Evolutionary conservation across 352 stramenopile species (phyloP).

Genomic region (Discostella stelligera): DNA sequence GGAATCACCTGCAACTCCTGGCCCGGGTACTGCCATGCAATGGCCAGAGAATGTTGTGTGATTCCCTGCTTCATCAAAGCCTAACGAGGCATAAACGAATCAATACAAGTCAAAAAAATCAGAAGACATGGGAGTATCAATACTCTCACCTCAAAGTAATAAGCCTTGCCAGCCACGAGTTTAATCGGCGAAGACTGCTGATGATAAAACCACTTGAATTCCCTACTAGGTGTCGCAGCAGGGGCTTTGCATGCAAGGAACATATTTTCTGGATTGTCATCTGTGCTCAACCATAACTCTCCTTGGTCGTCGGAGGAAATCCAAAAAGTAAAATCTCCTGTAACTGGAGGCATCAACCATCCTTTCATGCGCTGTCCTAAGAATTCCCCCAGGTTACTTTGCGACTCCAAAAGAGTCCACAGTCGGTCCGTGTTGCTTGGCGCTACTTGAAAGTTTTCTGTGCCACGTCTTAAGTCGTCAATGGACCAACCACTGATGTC

Average conservation of each 20-base stretch:
- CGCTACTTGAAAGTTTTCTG: neutral
- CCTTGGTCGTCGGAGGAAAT: constrained; percentile 11
- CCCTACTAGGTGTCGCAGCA: neutral
- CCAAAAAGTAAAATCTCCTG: constrained; percentile 1
- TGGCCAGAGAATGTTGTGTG: too few species aligned
- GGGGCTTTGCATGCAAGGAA: neutral
- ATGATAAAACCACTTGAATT: neutral
- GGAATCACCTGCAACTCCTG: too few species aligned
- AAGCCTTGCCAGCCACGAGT: constrained; percentile 12
- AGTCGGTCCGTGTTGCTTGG: neutral
- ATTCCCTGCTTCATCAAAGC: too few species aligned
- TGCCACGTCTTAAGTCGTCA: neutral
- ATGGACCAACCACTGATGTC: neutral
- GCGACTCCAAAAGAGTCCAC: constrained; percentile 7
- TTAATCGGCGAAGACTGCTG: constrained; percentile 3
- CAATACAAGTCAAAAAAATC: too few species aligned
- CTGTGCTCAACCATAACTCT: constrained; percentile 15
- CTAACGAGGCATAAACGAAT: too few species aligned
- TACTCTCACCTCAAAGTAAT: constrained; percentile 14
- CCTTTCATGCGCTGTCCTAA: constrained; percentile 12
- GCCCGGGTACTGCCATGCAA: too few species aligned
- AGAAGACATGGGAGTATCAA: neutral
- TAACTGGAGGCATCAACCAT: constrained; percentile 12
- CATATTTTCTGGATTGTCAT: constrained; percentile 16
- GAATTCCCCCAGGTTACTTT: neutral